Conservation (phyloP, 2,329 filamentous ascomycete species). For the Aspergillus neoniger region DNA sequence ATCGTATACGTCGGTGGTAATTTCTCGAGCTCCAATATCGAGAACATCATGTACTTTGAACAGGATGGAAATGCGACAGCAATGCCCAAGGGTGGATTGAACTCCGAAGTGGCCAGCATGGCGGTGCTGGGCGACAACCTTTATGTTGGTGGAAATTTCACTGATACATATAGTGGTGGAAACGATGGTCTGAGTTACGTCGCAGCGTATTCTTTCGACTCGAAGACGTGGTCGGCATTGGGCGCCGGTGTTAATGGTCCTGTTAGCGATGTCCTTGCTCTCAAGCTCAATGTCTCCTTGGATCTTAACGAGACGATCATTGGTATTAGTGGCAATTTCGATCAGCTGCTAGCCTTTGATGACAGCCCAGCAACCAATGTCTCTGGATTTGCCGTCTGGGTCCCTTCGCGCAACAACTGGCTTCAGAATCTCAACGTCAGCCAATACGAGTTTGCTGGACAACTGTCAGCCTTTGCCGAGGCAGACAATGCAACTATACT, state of each 20-base stretch:
- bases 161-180: conserved; percentile 65
- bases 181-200: conserved; percentile 71
- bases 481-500: conserved; percentile 65
- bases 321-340: conserved; percentile 78
- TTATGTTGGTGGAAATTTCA: conserved; percentile 85
- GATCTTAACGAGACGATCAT: conserved; percentile 71
- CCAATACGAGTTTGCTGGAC: conserved; percentile 68
- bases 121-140: conserved; percentile 65
- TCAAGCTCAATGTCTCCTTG: conserved; percentile 75
- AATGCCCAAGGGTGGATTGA: conserved; percentile 71
- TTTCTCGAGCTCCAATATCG: conserved; percentile 68
- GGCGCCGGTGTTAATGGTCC: conserved; percentile 83
- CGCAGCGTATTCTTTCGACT: conserved; percentile 70
- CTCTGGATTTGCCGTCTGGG: conserved; percentile 85
- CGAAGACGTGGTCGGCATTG: conserved; percentile 72
- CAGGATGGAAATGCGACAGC: conserved; percentile 60
- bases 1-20: conserved; percentile 79
- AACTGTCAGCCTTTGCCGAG: conserved; percentile 69
- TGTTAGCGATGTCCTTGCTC: conserved; percentile 72
- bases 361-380: conserved; percentile 63
- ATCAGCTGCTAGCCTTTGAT: conserved; percentile 66
- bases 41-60: conserved; percentile 76
- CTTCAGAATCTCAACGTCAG: conserved; percentile 72
- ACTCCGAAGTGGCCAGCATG: conserved; percentile 74
- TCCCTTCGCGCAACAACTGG: conserved; percentile 84